Base-by-base conservation (phyloP, 768 basidiomycete genomes). In the Amanita subjunquillea region DNA sequence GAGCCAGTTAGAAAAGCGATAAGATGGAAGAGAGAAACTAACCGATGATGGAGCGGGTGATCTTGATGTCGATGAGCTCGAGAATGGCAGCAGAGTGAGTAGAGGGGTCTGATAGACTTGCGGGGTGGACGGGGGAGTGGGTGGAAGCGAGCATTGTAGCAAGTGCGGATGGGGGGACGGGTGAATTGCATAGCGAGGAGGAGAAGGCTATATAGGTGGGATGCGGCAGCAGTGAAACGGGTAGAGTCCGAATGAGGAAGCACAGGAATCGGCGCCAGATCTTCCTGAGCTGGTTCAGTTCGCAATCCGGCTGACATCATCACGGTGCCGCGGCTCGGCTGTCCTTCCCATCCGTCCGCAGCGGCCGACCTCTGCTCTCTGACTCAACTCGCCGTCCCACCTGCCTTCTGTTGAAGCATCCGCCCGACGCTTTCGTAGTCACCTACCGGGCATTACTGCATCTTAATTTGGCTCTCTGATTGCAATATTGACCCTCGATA, bases 31-130 rank as follows among this genome's bases (percentile, higher is more conserved):
- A 27, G 23, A 50, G 30, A 25, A 41, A 76, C 83, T 42, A 58
- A 88, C 87, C 84, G 50, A 85, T 79, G 63, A 89, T 65, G 29
- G 74, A 72, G 48, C 72, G 69, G 48, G 79, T 72, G 54, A 87
- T 67, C 67, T 83, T 80, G 60, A 83, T 65, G 58, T 82, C 78
- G 58, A 87, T 68, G 57, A 90, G 79, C 63, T 86, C 74, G 50
- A 87, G 72, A 46, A 87, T 75, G 12, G 77, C 82, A 12, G 79
- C 79, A 1, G 80, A 78, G 64, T 88, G 87, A 0, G 69, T 62
- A 0, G 80, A 63, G 15, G 83, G 72, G 67, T 85, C 79, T 46
- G 87, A 79, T 63, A 87, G 80, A 55, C 68, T 70, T 23, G 71
- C 70, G 23, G 66, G 72, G 61, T 77, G 72, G 55, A 74, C 53